Evolutionary conservation across 306 rosid genomes (phyloP), one percentile per base, ranked within the genome.

Genomic region (Ceratonia siliqua): DNA sequence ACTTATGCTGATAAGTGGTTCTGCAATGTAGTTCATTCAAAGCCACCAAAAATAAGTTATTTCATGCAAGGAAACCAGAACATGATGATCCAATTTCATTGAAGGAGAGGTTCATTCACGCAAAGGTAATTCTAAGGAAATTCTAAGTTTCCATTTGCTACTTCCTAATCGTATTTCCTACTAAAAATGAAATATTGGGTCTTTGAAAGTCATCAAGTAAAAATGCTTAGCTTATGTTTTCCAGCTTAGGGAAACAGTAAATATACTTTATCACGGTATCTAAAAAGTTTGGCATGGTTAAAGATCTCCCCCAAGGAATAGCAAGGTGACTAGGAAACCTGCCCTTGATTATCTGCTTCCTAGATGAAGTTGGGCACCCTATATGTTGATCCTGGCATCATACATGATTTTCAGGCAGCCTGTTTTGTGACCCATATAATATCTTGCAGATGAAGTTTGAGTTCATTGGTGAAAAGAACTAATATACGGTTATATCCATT

Each of bases 81-180:
- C 79, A 81, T 70, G 87, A 83, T 42, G 95, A 91, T 84, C 77
- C 81, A 61, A 89, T 84, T 56, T 86, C 86, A 32, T 61, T 81
- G 28, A 91, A 91, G 84, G 97, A 89, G 83, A 86, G 73, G 62
- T 91, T 76, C 85, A 87, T 91, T 81, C 83, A 89, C 15, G 89
- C 92, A 50, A 91, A 91, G 95, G 97, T 89, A 78, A 54, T 65
- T 24, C 24, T 22, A 72, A n/a, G 33, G 73, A 38, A 18, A 17
- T 9, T 72, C 56, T 25, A 21, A 68, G 62, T 73, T 82, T 65
- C 53, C 32, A 24, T 70, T 38, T 57, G 72, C 14, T 22, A 66
- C 72, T 17, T 65, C 50, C 54, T 63, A 9, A 63, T 58, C 21
- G 32, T 38, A 35, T 38, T 1, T 38, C 48, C 49, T 5, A 22